phyloP scores from a whole-genome alignment of 768 basidiomycete species.

The Leccinum boreale region DNA sequence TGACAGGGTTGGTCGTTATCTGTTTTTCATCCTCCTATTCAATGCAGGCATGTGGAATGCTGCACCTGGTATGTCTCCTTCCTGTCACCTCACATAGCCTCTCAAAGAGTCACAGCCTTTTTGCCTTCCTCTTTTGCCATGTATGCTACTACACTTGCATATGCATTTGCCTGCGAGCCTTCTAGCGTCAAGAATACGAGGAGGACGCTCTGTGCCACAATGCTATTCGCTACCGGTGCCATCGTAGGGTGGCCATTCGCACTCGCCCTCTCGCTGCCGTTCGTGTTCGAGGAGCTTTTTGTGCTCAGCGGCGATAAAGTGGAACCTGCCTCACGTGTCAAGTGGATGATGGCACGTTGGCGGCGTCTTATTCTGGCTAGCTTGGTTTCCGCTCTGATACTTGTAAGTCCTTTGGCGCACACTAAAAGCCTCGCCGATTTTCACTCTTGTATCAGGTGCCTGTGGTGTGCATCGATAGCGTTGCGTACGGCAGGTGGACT shows the following conservation, averaged over 20 bases:
- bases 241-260: slow-evolving; percentile 97
- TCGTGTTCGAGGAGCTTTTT: slow-evolving; percentile 87
- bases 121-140: slow-evolving; percentile 95
- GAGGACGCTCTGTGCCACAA: slow-evolving; percentile 62
- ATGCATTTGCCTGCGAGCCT: slow-evolving; percentile 62
- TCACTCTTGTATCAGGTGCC: slow-evolving; percentile 60
- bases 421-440: background rate
- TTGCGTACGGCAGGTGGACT: slow-evolving; percentile 76
- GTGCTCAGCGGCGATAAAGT: slow-evolving; percentile 68
- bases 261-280: slow-evolving; percentile 83
- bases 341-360: slow-evolving; percentile 66
- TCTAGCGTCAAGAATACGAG: slow-evolving; percentile 49
- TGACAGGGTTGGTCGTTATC: slow-evolving; percentile 88
- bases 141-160: slow-evolving; percentile 81
- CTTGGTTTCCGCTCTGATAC: slow-evolving; percentile 53
- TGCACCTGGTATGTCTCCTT: slow-evolving; percentile 54
- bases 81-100: background rate
- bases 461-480: slow-evolving; percentile 76
- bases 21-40: slow-evolving; percentile 80
- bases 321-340: slow-evolving; percentile 36
- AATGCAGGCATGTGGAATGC: slow-evolving; percentile 97
- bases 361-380: slow-evolving; percentile 53
- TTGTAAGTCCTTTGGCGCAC: slow-evolving; percentile 42
- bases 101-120: slow-evolving; percentile 57
- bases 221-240: slow-evolving; percentile 75